Conservation (phyloP, 305 asterid species). For the Coffea humblotiana region DNA sequence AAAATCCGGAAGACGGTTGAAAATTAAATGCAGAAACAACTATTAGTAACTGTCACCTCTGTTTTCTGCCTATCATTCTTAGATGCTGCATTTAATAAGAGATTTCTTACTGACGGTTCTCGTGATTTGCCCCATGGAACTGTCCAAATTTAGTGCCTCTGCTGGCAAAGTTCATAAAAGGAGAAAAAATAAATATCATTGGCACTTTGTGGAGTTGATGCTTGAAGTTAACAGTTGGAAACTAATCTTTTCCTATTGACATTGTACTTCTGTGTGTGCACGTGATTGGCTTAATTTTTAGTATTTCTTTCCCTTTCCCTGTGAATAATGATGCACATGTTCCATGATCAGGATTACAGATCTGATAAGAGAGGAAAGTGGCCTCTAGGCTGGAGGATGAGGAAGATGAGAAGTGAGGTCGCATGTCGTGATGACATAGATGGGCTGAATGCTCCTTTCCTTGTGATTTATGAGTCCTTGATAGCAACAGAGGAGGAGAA, state of each 20-base stretch:
- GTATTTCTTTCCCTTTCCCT: not conserved
- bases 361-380: conserved; percentile 80
- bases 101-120: not conserved
- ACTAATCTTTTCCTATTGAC: not conserved
- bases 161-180: not conserved
- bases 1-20: not conserved
- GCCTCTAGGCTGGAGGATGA: conserved; percentile 72
- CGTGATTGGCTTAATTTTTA: not conserved
- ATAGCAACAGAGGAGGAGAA: conserved; percentile 93
- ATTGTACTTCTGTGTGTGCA: not conserved
- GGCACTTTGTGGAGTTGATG: not conserved
- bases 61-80: not conserved
- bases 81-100: not conserved
- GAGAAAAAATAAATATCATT: not conserved
- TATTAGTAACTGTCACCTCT: too few species aligned
- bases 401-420: conserved; percentile 50
- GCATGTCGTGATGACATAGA: conserved; percentile 61
- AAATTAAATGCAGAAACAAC: not conserved
- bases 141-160: not conserved
- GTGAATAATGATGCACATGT: conserved; percentile 7
- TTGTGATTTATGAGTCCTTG: conserved; percentile 65
- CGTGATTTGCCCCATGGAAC: not conserved
- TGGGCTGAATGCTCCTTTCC: conserved; percentile 49
- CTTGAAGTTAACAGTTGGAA: not conserved
- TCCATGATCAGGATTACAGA: conserved; percentile 69